A percentile compares a stretch with the other conserved stretches of the same genome.
phyloP scores from a whole-genome alignment of 2,329 filamentous ascomycete species.

The Penicillium sp. region DNA sequence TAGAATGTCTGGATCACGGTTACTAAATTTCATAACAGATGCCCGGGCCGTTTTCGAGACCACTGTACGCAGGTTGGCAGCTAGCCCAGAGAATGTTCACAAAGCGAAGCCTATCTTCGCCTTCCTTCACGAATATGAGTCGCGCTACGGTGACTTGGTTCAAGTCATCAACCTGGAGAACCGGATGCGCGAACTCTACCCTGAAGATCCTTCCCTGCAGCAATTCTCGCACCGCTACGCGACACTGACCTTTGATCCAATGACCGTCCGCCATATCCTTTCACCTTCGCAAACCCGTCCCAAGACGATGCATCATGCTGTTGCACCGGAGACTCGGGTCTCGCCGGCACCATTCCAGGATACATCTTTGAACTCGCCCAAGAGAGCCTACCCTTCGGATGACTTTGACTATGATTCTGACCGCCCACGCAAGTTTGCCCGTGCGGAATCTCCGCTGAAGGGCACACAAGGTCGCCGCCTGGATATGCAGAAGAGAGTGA shows the following conservation, averaged over 20 bases:
- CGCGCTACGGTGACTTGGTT: constrained; percentile 87
- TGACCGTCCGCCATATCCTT: constrained; percentile 79
- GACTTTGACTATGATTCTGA: constrained; percentile 74
- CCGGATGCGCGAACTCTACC: constrained; percentile 92
- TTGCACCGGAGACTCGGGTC: constrained; percentile 36
- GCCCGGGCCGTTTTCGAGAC: constrained; percentile 96
- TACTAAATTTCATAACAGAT: constrained; percentile 60
- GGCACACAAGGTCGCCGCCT: constrained; percentile 84
- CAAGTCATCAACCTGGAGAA: constrained; percentile 91
- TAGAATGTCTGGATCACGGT: background rate
- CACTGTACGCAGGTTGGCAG: constrained; percentile 79
- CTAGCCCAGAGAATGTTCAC: constrained; percentile 73
- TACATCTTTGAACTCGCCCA: constrained; percentile 52
- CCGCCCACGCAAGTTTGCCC: constrained; percentile 82
- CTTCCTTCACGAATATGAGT: constrained; percentile 96
- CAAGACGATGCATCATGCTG: constrained; percentile 52
- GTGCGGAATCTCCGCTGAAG: constrained; percentile 92
- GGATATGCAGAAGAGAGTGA: constrained; percentile 70
- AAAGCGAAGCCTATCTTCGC: constrained; percentile 85
- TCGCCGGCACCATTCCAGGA: constrained; percentile 47
- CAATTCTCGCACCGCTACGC: constrained; percentile 80
- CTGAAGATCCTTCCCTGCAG: constrained; percentile 77
- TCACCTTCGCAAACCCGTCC: constrained; percentile 81
- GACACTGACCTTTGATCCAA: constrained; percentile 77
- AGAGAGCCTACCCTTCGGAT: constrained; percentile 67